phyloP scores from a whole-genome alignment of 176 grass and related monocot genomes.

The Microstegium vimineum region DNA sequence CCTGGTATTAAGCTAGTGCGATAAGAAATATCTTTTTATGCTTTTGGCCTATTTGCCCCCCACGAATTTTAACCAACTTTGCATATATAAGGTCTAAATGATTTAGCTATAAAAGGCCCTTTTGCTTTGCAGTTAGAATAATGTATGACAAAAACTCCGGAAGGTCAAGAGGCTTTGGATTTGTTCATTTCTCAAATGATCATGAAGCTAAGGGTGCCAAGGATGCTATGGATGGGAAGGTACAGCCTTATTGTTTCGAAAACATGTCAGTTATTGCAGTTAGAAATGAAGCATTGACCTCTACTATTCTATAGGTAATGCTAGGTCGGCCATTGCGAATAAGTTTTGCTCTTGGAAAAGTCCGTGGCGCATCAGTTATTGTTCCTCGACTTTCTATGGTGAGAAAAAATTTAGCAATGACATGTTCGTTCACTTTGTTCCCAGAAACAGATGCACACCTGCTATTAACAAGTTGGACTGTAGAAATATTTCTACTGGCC shows the following conservation, averaged over 20 bases:
- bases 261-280: background rate
- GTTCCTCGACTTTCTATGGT: constrained; percentile 55
- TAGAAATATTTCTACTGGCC: background rate
- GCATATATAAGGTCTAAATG: background rate
- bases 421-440: background rate
- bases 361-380: constrained; percentile 57
- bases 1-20: background rate
- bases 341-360: constrained; percentile 84
- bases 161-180: constrained; percentile 91
- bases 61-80: constrained; percentile 16
- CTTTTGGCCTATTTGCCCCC: constrained; percentile 8
- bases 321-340: constrained; percentile 68
- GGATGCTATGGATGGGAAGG: constrained; percentile 89
- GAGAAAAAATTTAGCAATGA: constrained; percentile 33
- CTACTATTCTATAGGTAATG: constrained; percentile 55
- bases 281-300: background rate
- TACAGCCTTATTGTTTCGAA: constrained; percentile 23
- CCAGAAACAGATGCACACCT: background rate
- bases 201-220: constrained; percentile 73
- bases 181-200: constrained; percentile 73
- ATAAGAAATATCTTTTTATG: constrained; percentile 4
- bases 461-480: background rate
- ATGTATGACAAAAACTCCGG: constrained; percentile 91
- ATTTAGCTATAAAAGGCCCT: constrained; percentile 16
- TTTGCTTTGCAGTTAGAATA: constrained; percentile 64